Conservation (phyloP, 225 moss, liverwort and hornwort species). For the Lunularia cruciata region DNA sequence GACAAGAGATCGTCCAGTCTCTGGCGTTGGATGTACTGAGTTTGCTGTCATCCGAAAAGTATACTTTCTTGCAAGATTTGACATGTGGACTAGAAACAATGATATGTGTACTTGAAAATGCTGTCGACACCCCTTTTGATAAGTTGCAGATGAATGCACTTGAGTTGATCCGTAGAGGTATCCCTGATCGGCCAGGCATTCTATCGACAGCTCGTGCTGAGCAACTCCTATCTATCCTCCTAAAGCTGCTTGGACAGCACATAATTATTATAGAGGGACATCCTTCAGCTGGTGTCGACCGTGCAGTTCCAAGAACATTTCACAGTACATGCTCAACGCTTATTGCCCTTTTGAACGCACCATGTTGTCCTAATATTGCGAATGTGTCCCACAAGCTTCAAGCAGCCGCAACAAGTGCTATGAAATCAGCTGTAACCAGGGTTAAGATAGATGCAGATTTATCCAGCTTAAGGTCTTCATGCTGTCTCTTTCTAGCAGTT, state of each 20-base stretch:
- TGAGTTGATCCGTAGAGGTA: conserved; percentile 46
- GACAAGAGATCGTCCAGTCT: conserved; percentile 47
- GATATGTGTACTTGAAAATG: conserved; percentile 58
- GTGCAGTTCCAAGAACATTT: conserved; percentile 56
- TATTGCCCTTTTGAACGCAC: conserved; percentile 50
- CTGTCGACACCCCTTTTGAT: conserved; percentile 46
- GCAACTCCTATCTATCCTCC: conserved; percentile 52
- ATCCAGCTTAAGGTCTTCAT: conserved; percentile 45
- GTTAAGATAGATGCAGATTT: conserved; percentile 39
- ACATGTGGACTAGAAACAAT: conserved; percentile 70
- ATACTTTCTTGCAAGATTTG: conserved; percentile 56
- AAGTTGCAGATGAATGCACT: conserved; percentile 60
- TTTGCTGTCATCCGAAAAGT: conserved; percentile 50
- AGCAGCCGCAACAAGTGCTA: conserved; percentile 49
- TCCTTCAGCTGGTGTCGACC: conserved; percentile 45
- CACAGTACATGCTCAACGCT: conserved; percentile 59
- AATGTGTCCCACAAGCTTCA: conserved; percentile 47
- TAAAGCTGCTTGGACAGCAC: conserved; percentile 54
- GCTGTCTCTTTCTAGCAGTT: conserved; percentile 52
- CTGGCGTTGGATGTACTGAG: conserved; percentile 61
- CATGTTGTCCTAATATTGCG: conserved; percentile 49
- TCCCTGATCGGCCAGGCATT: conserved; percentile 47
- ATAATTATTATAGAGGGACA: conserved; percentile 26
- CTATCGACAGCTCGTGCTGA: conserved; percentile 49
- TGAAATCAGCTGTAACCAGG: conserved; percentile 49